Base-by-base conservation (phyloP, 306 rosid species). In the Glycine soja region DNA sequence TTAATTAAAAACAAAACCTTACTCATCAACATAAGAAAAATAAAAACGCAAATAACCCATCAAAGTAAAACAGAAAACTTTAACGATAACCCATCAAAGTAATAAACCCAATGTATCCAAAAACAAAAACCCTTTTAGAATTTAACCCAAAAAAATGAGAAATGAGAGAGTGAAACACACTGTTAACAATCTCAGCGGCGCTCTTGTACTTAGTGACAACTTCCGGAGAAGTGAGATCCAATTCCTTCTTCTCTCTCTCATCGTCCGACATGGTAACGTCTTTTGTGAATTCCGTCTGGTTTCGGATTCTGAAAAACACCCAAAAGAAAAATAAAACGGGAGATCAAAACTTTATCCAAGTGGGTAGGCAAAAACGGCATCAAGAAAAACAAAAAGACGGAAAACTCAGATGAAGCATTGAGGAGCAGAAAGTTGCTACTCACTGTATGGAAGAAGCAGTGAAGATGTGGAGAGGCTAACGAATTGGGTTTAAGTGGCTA, bases 181-280 rank as follows among this genome's bases (percentile, higher is more conserved):
- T 93, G 88, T 91, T 95, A 69, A 88, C 83, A 48, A 95, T 93
- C 84, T 95, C 97, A 45, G 99, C 97, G 0, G 97, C 95, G 30
- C 84, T 91, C 82, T 92, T 95, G 91, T 95, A 95, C 84, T 95
- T 95, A n/a, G 99, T 95, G 75, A 95, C 97, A 8, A 93, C 97
- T 72, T 93, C 97, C 10, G 93, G 88, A 80, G 99, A 90, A 45
- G 89, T 63, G 84, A 95, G 97, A 90, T 95, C 99, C 91, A 95
- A 71, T 91, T 95, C 99, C 92, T 88, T 93, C 96, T 95, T 94
- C 81, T 95, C 99, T 61, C 99, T 91, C 75, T 95, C 99, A 3
- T 95, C 99, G 68, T 93, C 97, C 80, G 97, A 88, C 99, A 95
- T 95, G 79, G 82, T 52, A 72, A 8, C 81, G 13, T 53, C 58